Evolutionary conservation across 1,139 yeast species (phyloP).

Genomic region (Pneumocystis murina): DNA sequence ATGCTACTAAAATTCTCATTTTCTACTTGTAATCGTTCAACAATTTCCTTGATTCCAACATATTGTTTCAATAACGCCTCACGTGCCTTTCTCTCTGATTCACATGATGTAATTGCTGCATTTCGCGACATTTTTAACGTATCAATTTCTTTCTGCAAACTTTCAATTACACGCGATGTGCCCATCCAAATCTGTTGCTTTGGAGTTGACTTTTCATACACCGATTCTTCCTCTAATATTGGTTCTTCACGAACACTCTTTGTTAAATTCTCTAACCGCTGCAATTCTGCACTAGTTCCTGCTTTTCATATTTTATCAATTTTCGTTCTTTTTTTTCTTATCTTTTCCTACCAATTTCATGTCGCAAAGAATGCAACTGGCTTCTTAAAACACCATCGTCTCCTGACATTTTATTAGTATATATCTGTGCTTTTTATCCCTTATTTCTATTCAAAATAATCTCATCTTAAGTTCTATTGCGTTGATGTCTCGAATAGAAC

Average conservation of each 20-base stretch:
- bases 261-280: background rate
- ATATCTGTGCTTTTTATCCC: background rate
- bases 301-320: background rate
- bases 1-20: conserved; percentile 1
- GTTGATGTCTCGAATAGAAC: too few species aligned
- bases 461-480: too few species aligned
- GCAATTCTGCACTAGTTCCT: background rate
- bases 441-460: too few species aligned
- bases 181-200: background rate
- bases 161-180: conserved; percentile 8
- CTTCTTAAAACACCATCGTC: background rate
- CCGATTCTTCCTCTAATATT: background rate
- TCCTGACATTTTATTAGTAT: background rate
- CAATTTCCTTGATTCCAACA: conserved; percentile 3
- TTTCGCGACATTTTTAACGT: conserved; percentile 3
- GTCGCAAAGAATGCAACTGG: background rate
- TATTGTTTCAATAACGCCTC: conserved; percentile 6
- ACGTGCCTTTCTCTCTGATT: conserved; percentile 4
- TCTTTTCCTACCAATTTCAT: background rate
- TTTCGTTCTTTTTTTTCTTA: background rate
- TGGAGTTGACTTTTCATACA: background rate
- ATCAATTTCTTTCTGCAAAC: conserved; percentile 9
- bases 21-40: conserved; percentile 5
- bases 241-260: background rate
- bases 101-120: conserved; percentile 5